Conservation (phyloP, 805 yeast genomes). For the Sugiyamaella valdiviana region DNA sequence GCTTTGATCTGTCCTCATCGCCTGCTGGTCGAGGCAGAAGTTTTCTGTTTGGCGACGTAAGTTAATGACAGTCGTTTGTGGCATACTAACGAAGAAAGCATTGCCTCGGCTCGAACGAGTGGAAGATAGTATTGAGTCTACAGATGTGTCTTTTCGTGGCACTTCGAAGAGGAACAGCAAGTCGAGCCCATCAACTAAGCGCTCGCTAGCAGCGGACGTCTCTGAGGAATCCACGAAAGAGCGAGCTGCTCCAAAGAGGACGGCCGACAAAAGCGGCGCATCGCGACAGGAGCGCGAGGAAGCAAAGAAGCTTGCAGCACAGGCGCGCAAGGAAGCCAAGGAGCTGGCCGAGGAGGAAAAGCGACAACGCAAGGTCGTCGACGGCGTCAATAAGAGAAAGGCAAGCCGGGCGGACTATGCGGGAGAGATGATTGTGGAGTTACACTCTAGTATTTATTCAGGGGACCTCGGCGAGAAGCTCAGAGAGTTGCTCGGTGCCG, state of each 20-base stretch:
- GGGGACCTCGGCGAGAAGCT: not conserved
- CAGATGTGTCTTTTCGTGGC: no score
- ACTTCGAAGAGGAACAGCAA: no score
- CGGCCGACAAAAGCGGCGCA: not conserved
- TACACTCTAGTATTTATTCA: not conserved
- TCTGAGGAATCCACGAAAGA: no score
- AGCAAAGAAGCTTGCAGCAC: not conserved
- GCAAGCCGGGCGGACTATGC: constrained; percentile 2
- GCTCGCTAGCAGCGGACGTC: no score
- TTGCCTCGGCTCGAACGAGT: no score
- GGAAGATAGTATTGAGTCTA: no score
- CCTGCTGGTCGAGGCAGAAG: not conserved
- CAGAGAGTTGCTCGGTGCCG: not conserved
- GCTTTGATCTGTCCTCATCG: not conserved
- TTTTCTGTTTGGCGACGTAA: not conserved
- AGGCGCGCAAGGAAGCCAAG: not conserved
- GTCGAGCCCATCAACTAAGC: no score
- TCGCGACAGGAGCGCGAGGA: not conserved
- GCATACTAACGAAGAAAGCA: not conserved
- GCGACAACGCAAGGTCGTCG: constrained; percentile 2
- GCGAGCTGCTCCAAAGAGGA: no score
- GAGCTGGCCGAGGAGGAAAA: not conserved
- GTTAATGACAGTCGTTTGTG: not conserved
- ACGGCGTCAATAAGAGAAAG: constrained; percentile 1
- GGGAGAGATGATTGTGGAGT: constrained; percentile 13